Percentiles rank a stretch among this genome's conserved stretches.
phyloP scores from a whole-genome alignment of 805 yeast species.

The Barnettozyma salicaria region DNA sequence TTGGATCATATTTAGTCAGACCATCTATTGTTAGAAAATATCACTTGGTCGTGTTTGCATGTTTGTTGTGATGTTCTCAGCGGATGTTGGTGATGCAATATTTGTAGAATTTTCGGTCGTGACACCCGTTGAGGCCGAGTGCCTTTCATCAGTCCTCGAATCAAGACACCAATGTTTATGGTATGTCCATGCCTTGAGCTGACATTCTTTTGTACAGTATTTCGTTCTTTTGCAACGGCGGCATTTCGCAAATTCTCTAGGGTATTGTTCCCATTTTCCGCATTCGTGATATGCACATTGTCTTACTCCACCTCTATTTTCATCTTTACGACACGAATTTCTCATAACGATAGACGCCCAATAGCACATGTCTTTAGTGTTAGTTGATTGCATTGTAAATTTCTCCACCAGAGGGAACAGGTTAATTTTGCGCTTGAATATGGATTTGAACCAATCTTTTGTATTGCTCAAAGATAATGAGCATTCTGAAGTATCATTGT shows the following conservation, averaged over 20 bases:
- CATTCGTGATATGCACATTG: conserved; percentile 93
- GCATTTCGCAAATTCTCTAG: conserved; percentile 92
- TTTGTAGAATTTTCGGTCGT: neutral
- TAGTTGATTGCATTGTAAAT: conserved; percentile 61
- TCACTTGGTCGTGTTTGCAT: no score
- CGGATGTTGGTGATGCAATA: conserved; percentile 3
- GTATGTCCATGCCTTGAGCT: conserved; percentile 83
- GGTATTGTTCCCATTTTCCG: conserved; percentile 88
- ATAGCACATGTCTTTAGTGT: conserved; percentile 77
- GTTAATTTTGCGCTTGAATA: conserved; percentile 34
- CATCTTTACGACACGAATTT: conserved; percentile 90
- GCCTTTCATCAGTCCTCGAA: conserved; percentile 15
- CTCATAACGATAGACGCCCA: conserved; percentile 99
- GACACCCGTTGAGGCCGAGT: neutral
- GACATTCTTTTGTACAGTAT: conserved; percentile 91
- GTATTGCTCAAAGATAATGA: neutral
- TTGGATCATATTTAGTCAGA: no score
- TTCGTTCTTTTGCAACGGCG: conserved; percentile 91
- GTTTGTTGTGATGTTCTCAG: no score
- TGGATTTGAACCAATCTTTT: conserved; percentile 2
- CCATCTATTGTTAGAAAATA: no score
- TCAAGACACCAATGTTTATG: conserved; percentile 88
- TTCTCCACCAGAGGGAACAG: conserved; percentile 89
- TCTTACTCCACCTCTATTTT: conserved; percentile 77
- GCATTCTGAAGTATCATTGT: no score